Evolutionary conservation across 257 asterid genomes (phyloP).

Genomic region (Scutellaria baicalensis): DNA sequence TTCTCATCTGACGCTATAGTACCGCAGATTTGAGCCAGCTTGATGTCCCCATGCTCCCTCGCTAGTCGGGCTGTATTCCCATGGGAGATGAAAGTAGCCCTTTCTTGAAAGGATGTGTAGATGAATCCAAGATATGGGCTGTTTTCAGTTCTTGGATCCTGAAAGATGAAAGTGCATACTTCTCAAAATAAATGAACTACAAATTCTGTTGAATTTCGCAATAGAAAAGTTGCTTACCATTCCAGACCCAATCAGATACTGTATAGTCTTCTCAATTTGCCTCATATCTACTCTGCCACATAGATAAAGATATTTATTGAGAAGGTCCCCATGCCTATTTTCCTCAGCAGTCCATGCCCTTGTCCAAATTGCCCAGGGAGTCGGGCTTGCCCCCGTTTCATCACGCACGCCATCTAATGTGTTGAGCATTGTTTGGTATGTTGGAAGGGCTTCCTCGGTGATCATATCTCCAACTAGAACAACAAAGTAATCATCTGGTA

Average conservation of each 20-base stretch:
- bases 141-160: slow-evolving; percentile 79
- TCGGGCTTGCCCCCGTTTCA: slow-evolving; percentile 82
- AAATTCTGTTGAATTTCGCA: neutral
- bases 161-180: neutral
- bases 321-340: slow-evolving; percentile 83
- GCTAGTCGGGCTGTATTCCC: slow-evolving; percentile 81
- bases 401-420: slow-evolving; percentile 81
- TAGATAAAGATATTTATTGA: slow-evolving; percentile 70
- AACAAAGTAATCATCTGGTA: slow-evolving; percentile 77
- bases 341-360: slow-evolving; percentile 94
- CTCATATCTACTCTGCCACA: slow-evolving; percentile 77
- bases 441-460: slow-evolving; percentile 90
- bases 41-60: slow-evolving; percentile 59
- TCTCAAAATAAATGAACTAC: neutral
- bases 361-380: slow-evolving; percentile 85
- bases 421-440: slow-evolving; percentile 81
- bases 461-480: slow-evolving; percentile 82
- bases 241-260: slow-evolving; percentile 83
- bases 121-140: slow-evolving; percentile 77
- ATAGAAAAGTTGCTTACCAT: slow-evolving; percentile 41
- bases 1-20: slow-evolving; percentile 73
- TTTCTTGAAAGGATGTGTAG: slow-evolving; percentile 82
- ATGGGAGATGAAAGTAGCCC: slow-evolving; percentile 77
- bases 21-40: slow-evolving; percentile 77
- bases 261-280: slow-evolving; percentile 78